Evolutionary conservation across 805 yeast species (phyloP).

Genomic region (Spathaspora girioi): DNA sequence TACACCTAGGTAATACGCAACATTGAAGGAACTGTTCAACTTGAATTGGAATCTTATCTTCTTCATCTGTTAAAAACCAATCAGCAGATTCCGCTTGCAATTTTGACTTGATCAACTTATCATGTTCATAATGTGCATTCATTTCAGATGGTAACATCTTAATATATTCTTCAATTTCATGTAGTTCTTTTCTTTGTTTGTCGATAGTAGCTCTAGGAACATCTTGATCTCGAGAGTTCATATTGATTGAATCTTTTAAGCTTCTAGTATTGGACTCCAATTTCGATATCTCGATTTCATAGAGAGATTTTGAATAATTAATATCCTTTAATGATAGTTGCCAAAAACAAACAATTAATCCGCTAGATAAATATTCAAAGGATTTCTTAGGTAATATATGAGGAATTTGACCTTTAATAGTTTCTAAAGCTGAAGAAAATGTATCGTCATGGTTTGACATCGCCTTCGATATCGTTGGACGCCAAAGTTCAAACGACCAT

Average conservation of each 20-base stretch:
- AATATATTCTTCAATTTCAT: conserved; percentile 21
- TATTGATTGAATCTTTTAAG: conserved; percentile 30
- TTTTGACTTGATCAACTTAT: conserved; percentile 22
- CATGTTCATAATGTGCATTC: conserved; percentile 42
- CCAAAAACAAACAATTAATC: conserved; percentile 69
- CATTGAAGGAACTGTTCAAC: conserved; percentile 44
- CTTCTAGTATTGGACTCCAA: conserved; percentile 32
- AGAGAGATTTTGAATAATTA: conserved; percentile 46
- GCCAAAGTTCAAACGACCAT: conserved; percentile 81
- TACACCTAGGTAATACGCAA: conserved; percentile 72
- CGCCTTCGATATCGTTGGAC: conserved; percentile 38
- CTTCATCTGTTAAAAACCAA: conserved; percentile 38
- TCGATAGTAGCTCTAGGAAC: conserved; percentile 16
- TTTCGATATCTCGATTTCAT: conserved; percentile 44
- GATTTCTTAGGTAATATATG: conserved; percentile 11
- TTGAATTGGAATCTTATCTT: conserved; percentile 4
- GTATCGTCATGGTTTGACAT: conserved; percentile 8
- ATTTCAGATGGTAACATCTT: conserved; percentile 35
- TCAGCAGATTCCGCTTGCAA: conserved; percentile 20
- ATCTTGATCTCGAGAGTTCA: conserved; percentile 24
- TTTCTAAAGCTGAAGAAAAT: conserved; percentile 4
- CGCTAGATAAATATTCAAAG: conserved; percentile 28
- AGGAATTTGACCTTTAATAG: conserved; percentile 11
- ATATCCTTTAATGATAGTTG: conserved; percentile 68
- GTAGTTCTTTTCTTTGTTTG: conserved; percentile 21